Base-by-base conservation (phyloP, 73 alveolate species). In the Stentor roeselii region DNA sequence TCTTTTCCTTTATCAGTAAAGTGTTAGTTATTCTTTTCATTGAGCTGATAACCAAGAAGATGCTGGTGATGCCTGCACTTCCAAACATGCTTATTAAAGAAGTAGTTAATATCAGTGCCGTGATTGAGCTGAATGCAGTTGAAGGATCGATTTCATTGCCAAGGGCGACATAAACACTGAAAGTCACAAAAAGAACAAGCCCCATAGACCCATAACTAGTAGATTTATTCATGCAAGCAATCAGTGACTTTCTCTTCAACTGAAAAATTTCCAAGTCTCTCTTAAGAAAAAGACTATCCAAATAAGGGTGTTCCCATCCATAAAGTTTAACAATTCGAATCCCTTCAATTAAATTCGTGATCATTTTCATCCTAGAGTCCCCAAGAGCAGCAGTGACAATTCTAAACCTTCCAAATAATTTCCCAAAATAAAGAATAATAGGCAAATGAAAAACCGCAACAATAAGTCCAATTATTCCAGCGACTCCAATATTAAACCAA, bases 241-340 rank as follows among this genome's bases (percentile, higher is more conserved):
- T 21, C 21, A 15, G 37, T 34, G 41, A 15, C 34, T 30, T 34
- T 21, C 11, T 67, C 41, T 32, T 67, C 11, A 14, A 34, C 50
- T 30, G 37, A 3, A 6, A 39, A 11, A 30, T 35, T 76, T 84
- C 90, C 30, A 75, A 39, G 27, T 38, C 42, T 34, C 90, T 75
- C 32, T 27, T 37, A 2, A 21, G 59, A 1, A 30, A 36, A 37
- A 74, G 74, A 61, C 74, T 41, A 34, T 84, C 41, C 15, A 40
- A 35, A 41, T 82, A 87, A n/a, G 90, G 89, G 14, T 41, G 42
- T 67, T 84, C 92, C 90, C 92, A 87, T 21, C 86, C 90, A 75
- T 87, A 87, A 83, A 87, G 75, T 75, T 87, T 87, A 0, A 87
- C 83, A 3, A 87, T 59, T 67, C 86, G 31, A 3, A 87, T 87